These are phyloP conservation scores for Sugiyamaella valdiviana DNA, from an alignment of 805 yeast genomes.

Conservation along the genomic window DNA sequence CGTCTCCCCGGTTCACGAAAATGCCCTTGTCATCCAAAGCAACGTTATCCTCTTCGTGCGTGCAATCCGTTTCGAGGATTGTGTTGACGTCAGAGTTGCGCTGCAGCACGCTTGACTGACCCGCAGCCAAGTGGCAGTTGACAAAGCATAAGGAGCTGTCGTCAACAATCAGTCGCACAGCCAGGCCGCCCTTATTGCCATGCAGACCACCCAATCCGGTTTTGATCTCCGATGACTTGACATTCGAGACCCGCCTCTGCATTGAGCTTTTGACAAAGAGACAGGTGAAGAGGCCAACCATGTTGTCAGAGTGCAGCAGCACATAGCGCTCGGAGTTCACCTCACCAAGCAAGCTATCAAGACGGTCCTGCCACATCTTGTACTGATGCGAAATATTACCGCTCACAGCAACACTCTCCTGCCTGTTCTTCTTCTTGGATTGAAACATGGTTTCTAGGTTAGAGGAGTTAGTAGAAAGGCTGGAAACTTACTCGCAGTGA, in stretches of 20 bases:
- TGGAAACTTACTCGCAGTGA: slow-evolving; percentile 50
- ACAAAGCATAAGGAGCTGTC: slow-evolving; percentile 72
- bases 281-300: slow-evolving; percentile 77
- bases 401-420: slow-evolving; percentile 38
- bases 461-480: not conserved
- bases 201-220: slow-evolving; percentile 94
- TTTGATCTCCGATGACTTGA: slow-evolving; percentile 72
- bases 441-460: slow-evolving; percentile 9
- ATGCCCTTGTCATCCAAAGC: slow-evolving; percentile 16
- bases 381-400: slow-evolving; percentile 28
- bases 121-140: slow-evolving; percentile 90
- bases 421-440: slow-evolving; percentile 49
- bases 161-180: slow-evolving; percentile 58
- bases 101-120: slow-evolving; percentile 71
- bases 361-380: slow-evolving; percentile 30
- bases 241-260: slow-evolving; percentile 46
- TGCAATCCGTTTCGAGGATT: slow-evolving; percentile 40
- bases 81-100: slow-evolving; percentile 82
- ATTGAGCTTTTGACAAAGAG: slow-evolving; percentile 57
- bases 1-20: slow-evolving; percentile 36
- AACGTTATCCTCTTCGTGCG: slow-evolving; percentile 15
- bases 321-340: slow-evolving; percentile 37
- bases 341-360: slow-evolving; percentile 25
- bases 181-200: slow-evolving; percentile 67
- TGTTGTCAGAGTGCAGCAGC: slow-evolving; percentile 65